phyloP scores from a whole-genome alignment of 2,329 filamentous ascomycete species.

The Akanthomyces lecanii region DNA sequence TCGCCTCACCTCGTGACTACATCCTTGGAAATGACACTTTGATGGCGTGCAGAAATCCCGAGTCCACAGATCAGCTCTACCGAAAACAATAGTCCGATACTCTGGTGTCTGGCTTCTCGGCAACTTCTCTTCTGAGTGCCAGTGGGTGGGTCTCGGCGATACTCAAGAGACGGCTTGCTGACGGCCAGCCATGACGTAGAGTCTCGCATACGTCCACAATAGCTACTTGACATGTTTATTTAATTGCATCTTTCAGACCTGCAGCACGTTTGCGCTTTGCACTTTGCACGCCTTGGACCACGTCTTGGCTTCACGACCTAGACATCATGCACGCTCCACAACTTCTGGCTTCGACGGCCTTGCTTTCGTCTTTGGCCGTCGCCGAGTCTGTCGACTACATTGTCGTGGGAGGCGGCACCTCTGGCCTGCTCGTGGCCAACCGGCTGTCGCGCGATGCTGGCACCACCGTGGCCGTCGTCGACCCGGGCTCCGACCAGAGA shows the following conservation, averaged over 20 bases:
- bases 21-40: no score
- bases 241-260: not conserved
- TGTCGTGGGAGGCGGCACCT: slow-evolving; percentile 59
- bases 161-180: not conserved
- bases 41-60: no score
- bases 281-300: no score
- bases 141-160: not conserved
- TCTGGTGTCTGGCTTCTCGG: not conserved
- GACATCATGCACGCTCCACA: not conserved
- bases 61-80: no score
- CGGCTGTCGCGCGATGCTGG: slow-evolving; percentile 25
- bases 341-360: not conserved
- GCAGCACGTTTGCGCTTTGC: no score
- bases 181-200: slow-evolving; percentile 7
- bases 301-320: not conserved
- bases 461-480: slow-evolving; percentile 34
- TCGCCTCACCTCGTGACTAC: no score
- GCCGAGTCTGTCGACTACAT: slow-evolving; percentile 50
- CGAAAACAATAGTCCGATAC: no score
- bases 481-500: slow-evolving; percentile 34
- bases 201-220: not conserved
- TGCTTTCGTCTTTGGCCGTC: not conserved
- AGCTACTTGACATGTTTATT: no score
- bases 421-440: slow-evolving; percentile 57
- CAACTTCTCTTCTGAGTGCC: not conserved